These are phyloP conservation scores for Entomortierella parvispora DNA, from an alignment of 192 early-diverging fungal genomes.

Conservation along the genomic window DNA sequence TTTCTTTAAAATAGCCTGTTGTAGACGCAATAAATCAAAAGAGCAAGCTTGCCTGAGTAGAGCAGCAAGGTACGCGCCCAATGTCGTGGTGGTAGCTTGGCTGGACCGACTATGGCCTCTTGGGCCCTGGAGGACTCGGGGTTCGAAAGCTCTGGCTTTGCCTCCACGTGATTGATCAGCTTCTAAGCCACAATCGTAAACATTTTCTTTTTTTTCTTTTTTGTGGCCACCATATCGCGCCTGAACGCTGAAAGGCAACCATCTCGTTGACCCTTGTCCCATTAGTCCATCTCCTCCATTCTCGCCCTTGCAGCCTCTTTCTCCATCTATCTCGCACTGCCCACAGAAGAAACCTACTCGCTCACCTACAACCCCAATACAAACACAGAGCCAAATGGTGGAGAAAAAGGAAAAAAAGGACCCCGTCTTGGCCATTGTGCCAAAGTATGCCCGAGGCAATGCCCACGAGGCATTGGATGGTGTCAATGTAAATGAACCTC, in stretches of 20 bases:
- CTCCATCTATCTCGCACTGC: neutral
- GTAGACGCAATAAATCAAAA: too few species aligned
- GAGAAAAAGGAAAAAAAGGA: conserved; percentile 52
- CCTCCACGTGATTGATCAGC: neutral
- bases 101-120: too few species aligned
- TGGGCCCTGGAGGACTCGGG: too few species aligned
- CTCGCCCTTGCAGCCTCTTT: neutral
- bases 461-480: conserved; percentile 30
- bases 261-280: neutral
- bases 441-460: conserved; percentile 50
- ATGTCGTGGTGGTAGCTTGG: too few species aligned
- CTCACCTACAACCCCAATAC: too few species aligned
- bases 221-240: too few species aligned
- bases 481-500: conserved; percentile 43
- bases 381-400: too few species aligned
- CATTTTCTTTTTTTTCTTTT: conserved; percentile 10
- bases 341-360: too few species aligned
- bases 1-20: too few species aligned
- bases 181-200: conserved; percentile 10
- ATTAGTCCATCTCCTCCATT: neutral
- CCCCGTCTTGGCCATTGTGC: conserved; percentile 52
- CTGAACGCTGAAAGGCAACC: neutral
- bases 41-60: too few species aligned
- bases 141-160: too few species aligned
- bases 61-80: too few species aligned